A percentile compares a stretch with the other conserved stretches of the same genome.
Conservation (phyloP, 2,329 filamentous ascomycete genomes). For the Verticillium nubilum region DNA sequence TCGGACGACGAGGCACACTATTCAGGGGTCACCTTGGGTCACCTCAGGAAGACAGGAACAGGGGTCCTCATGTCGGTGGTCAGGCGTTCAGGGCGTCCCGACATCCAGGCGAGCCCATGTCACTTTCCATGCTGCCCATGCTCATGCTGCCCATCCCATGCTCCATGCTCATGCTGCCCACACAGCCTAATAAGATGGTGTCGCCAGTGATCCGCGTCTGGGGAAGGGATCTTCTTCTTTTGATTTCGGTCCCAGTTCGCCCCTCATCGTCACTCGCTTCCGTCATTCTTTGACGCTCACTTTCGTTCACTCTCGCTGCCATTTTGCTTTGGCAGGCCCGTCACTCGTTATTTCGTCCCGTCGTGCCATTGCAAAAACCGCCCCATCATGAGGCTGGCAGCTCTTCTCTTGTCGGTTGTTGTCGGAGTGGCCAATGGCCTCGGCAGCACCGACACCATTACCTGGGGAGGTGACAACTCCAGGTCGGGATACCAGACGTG, state of each 20-base stretch:
- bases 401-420: conserved; percentile 22
- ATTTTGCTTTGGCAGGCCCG: background rate
- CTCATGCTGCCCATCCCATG: too few species aligned
- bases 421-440: conserved; percentile 25
- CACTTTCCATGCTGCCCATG: background rate
- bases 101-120: background rate
- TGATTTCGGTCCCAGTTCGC: background rate
- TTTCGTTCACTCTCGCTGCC: background rate
- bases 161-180: too few species aligned
- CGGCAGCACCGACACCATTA: conserved; percentile 46
- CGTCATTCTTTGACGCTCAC: background rate
- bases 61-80: background rate
- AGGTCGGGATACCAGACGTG: conserved; percentile 46
- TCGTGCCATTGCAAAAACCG: background rate
- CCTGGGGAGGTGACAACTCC: conserved; percentile 52
- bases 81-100: background rate
- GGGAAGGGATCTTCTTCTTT: background rate
- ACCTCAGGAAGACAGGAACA: background rate
- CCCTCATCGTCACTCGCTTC: background rate
- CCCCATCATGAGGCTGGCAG: conserved; percentile 8
- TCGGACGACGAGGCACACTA: background rate
- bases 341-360: background rate
- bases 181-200: background rate
- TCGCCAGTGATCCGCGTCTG: background rate
- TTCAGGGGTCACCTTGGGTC: background rate